Evolutionary conservation across 768 basidiomycete species (phyloP), one percentile per base, ranked within the genome.

Genomic region (Tricholoma matsutake): DNA sequence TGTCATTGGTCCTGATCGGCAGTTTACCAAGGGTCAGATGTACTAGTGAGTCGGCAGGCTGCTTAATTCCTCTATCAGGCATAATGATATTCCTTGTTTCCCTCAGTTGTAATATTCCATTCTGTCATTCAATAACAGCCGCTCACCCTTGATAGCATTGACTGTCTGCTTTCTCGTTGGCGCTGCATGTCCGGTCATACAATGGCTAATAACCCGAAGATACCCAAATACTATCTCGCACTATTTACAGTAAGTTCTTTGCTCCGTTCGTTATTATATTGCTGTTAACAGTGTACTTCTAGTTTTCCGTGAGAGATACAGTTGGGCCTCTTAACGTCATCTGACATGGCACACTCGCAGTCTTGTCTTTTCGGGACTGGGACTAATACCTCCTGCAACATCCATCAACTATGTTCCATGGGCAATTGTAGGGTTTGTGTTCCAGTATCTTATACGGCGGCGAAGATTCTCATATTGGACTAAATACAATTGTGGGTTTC

Each of bases 341-440:
- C 32, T 45, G 32, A 25, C 45, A 54, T 62, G 41, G 59, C 31
- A 32, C 37, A 32, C 47, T 18, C 54, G 18, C 49, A 84, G 83
- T 57, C 84, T 91, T 54, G 81, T 92, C 67, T 88, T 92, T 67
- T 81, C 83, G 28, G 92, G 90, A 2, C 82, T 87, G 4, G 74
- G 77, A 20, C 74, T 76, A 57, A 91, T 95, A 52, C 94, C 94
- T 0, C 92, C 92, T 8, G 92, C 92, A 11, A 91, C 86, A 0
- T 89, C 92, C 3, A 80, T 94, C 66, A 96, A 96, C 72, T 96
- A 88, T 68, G 80, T 93, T 2, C 86, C 88, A 2, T 94, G 89
- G 88, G 83, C 87, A 69, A 75, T 86, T 56, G 78, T 87, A 29
- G 86, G 87, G 16, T 93, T 92, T 69, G 73, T 92, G 28, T 94